These are phyloP conservation scores for Cenchrus fungigraminus DNA, from an alignment of 176 grass and related monocot species.

Conservation along the genomic window DNA sequence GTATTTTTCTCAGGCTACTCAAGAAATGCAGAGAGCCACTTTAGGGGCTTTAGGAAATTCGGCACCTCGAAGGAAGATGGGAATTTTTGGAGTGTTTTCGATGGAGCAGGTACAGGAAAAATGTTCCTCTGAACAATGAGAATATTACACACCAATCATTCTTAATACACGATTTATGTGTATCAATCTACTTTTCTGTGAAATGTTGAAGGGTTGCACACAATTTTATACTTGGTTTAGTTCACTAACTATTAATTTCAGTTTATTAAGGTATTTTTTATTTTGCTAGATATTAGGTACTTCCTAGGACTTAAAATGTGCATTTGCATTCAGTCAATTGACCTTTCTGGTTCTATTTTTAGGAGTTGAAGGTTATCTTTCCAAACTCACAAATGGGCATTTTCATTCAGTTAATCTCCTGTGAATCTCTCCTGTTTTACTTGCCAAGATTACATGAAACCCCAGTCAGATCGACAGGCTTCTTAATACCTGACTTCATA, in stretches of 20 bases:
- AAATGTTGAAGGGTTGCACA: constrained; percentile 18
- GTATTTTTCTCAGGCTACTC: constrained; percentile 36
- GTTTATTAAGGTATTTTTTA: constrained; percentile 65
- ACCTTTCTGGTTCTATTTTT: constrained; percentile 25
- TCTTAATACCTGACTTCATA: too few species aligned
- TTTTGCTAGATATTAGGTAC: not conserved
- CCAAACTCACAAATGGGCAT: constrained; percentile 56
- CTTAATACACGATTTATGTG: constrained; percentile 24
- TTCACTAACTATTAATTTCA: constrained; percentile 31
- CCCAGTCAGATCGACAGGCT: too few species aligned
- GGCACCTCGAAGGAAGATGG: constrained; percentile 43
- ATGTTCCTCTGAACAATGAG: constrained; percentile 6
- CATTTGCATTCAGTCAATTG: not conserved
- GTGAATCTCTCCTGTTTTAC: too few species aligned
- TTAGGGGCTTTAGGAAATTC: constrained; percentile 65
- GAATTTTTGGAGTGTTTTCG: constrained; percentile 34
- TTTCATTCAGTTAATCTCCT: too few species aligned
- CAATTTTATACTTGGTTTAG: constrained; percentile 2
- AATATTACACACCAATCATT: not conserved
- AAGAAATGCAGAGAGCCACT: constrained; percentile 51
- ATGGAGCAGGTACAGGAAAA: constrained; percentile 51
- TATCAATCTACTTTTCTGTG: constrained; percentile 32
- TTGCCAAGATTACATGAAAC: too few species aligned
- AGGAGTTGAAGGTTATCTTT: constrained; percentile 91
- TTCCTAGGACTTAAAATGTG: not conserved